Evolutionary conservation across 768 basidiomycete genomes (phyloP).

Genomic region (Russula lepida): DNA sequence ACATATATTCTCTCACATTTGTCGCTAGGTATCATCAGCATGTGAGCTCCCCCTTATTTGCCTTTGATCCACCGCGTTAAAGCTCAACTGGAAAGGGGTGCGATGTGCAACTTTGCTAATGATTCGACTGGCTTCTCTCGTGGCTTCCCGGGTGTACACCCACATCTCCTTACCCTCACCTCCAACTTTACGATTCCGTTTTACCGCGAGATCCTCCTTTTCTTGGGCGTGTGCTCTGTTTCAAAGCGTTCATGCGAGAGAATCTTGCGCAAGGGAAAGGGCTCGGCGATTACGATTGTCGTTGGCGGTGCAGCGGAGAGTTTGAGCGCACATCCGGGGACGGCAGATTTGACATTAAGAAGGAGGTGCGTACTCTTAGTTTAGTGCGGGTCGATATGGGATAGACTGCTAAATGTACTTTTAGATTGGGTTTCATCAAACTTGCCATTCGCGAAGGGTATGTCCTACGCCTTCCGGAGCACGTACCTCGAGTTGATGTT

Average conservation of each 20-base stretch:
- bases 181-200: conserved; percentile 90
- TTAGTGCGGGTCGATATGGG: background rate
- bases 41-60: conserved; percentile 44
- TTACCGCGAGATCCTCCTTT: conserved; percentile 85
- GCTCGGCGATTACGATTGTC: conserved; percentile 79
- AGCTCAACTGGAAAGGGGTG: conserved; percentile 51
- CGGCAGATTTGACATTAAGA: conserved; percentile 78
- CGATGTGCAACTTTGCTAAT: conserved; percentile 91
- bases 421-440: conserved; percentile 90
- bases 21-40: conserved; percentile 83
- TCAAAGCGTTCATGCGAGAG: conserved; percentile 85
- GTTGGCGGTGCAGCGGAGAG: conserved; percentile 96
- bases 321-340: conserved; percentile 91
- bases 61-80: background rate
- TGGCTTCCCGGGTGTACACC: conserved; percentile 83
- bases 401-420: background rate
- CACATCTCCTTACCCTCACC: conserved; percentile 85
- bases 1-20: background rate
- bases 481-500: background rate
- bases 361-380: conserved; percentile 44
- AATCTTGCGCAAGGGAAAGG: conserved; percentile 48
- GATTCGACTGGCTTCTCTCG: conserved; percentile 93
- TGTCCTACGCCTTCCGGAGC: conserved; percentile 17
- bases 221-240: conserved; percentile 87
- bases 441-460: conserved; percentile 85